Evolutionary conservation across 192 early-diverging fungal genomes (phyloP).

Genomic region (Gamsiella multidivaricata): DNA sequence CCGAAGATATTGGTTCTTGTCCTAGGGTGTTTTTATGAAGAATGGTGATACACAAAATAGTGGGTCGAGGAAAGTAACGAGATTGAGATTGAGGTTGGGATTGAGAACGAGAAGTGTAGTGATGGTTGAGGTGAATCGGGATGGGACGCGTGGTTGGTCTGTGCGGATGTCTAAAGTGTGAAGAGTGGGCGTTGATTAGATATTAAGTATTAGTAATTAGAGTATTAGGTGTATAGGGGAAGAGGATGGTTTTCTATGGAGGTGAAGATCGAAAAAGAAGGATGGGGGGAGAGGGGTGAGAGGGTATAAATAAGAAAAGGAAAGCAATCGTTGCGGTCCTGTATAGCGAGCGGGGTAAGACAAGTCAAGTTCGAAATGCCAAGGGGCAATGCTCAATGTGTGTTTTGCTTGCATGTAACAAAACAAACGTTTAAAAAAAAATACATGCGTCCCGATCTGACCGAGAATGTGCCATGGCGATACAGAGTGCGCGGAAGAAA

Average conservation of each 20-base stretch:
- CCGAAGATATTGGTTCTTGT: no score
- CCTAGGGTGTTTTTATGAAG: no score
- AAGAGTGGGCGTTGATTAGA: not conserved
- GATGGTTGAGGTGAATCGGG: no score
- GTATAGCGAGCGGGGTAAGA: not conserved
- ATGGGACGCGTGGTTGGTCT: no score
- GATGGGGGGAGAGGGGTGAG: not conserved
- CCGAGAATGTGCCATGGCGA: slow-evolving; percentile 9
- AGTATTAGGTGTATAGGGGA: not conserved
- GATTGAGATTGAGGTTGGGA: no score
- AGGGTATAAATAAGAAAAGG: not conserved
- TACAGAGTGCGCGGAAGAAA: not conserved
- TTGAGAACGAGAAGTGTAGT: no score
- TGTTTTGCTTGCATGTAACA: no score
- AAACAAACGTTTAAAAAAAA: no score
- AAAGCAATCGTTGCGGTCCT: not conserved
- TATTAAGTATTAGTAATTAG: not conserved
- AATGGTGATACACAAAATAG: no score
- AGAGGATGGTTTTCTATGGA: not conserved
- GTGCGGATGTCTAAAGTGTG: no score
- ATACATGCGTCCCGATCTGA: slow-evolving; percentile 8
- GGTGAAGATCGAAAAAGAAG: slow-evolving; percentile 4
- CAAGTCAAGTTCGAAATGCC: not conserved
- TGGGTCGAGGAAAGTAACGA: no score
- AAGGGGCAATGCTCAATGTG: not conserved